Evolutionary conservation across 441 rosid species (phyloP), one percentile per base, ranked within the genome.

Genomic region (Arabidopsis lyrata): DNA sequence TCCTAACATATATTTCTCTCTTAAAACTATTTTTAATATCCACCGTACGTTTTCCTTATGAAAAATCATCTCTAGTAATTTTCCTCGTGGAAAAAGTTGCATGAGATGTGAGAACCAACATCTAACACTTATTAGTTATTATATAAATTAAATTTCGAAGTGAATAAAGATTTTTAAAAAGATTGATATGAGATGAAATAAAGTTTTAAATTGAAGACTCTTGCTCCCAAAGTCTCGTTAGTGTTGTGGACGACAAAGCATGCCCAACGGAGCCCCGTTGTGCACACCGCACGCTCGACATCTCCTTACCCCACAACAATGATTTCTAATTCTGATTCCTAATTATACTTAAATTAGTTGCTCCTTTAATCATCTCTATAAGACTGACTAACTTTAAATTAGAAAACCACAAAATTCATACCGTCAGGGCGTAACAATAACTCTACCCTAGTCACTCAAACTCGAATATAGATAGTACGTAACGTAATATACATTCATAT

Each of bases 211-310:
- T 13, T 36, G 20, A 71, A 61, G 68, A 39, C 68, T 16, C 61
- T 52, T 71, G 5, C 35, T 52, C 63, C 35, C 63, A 72, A 72
- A 72, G 69, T 52, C 34, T 72, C 53, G 55, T 62, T 52, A 63
- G 20, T 54, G 64, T 72, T 72, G 57, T 72, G 70, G 63, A 63
- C 45, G 65, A 73, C 81, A 66, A 67, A 68, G 78, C 78, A 75
- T 75, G 78, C 68, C 63, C 63, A 75, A 67, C 78, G 71, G 67
- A 68, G 22, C 54, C 47, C 78, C 56, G 59, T 66, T 67, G 10
- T 74, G 73, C 78, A 59, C 68, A 75, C 73, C 63, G 78, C 78
- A 75, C 38, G 78, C 78, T 75, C 60, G 78, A 75, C 78, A 75
- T 65, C 29, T 67, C 54, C 35, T 57, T 61, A 18, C 45, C 78